A percentile compares a stretch with the other conserved stretches of the same genome.
These are phyloP conservation scores for Xerocomellus intermedius DNA, from an alignment of 768 basidiomycete genomes.

Conservation along the genomic window DNA sequence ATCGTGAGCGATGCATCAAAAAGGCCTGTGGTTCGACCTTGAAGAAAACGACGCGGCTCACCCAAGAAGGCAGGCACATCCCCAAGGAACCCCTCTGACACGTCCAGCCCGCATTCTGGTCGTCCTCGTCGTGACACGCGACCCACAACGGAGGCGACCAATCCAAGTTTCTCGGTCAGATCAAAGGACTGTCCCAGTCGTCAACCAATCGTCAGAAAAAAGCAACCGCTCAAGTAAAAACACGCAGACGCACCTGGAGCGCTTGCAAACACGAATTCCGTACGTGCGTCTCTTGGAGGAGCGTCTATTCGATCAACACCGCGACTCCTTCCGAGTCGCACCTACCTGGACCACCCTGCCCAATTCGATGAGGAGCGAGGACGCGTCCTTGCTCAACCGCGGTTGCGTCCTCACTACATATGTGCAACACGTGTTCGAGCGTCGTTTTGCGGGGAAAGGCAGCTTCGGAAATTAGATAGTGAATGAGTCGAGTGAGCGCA, in stretches of 20 bases:
- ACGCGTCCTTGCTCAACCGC: constrained; percentile 78
- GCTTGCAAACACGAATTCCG: constrained; percentile 89
- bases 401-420: constrained; percentile 78
- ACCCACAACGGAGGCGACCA: constrained; percentile 91
- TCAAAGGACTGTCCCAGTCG: constrained; percentile 87
- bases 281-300: constrained; percentile 85
- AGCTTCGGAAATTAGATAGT: constrained; percentile 54
- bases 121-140: constrained; percentile 84
- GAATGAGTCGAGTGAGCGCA: neutral
- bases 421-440: constrained; percentile 66
- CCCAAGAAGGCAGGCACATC: constrained; percentile 68
- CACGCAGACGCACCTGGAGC: constrained; percentile 80
- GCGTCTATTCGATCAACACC: constrained; percentile 67
- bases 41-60: constrained; percentile 33
- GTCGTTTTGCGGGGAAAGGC: constrained; percentile 74
- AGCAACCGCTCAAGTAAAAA: no score
- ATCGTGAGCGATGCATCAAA: neutral
- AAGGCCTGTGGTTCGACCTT: no score
- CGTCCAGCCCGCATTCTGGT: constrained; percentile 90
- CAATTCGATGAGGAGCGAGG: constrained; percentile 75
- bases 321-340: constrained; percentile 61
- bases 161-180: constrained; percentile 87
- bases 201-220: neutral
- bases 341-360: constrained; percentile 74
- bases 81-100: constrained; percentile 60